Percentiles rank a stretch among this genome's conserved stretches.
phyloP scores from a whole-genome alignment of 495 filamentous ascomycete species.

The Xylaria venustula region DNA sequence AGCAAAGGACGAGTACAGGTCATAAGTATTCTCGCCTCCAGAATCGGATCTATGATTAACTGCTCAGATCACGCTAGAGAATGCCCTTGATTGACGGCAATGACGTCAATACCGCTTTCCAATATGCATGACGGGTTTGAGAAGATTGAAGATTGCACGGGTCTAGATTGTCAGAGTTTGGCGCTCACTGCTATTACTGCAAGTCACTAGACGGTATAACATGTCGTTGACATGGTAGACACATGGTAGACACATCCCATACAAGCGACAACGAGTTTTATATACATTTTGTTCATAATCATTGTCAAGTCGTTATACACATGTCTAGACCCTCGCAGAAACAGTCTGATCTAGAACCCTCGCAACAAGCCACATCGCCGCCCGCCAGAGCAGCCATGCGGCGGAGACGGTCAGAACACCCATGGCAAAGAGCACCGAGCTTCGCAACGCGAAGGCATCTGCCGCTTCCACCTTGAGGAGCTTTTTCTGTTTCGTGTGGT shows the following conservation, averaged over 20 bases:
- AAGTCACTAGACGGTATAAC: too few species aligned
- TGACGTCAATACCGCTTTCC: background rate
- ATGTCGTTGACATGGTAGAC: too few species aligned
- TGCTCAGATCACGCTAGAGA: background rate
- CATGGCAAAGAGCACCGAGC: slow-evolving; percentile 36
- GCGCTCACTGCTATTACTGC: too few species aligned
- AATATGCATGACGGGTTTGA: too few species aligned
- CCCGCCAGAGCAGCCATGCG: slow-evolving; percentile 31
- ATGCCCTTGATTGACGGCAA: background rate
- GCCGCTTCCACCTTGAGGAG: slow-evolving; percentile 50
- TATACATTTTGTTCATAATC: too few species aligned
- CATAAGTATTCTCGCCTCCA: too few species aligned
- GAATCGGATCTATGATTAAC: background rate
- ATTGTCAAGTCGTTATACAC: too few species aligned
- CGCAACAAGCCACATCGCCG: slow-evolving; percentile 8
- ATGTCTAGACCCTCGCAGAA: background rate
- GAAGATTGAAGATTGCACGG: too few species aligned
- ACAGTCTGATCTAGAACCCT: background rate
- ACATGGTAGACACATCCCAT: too few species aligned
- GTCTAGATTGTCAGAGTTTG: too few species aligned
- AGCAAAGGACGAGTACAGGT: too few species aligned
- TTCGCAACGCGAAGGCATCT: slow-evolving; percentile 51
- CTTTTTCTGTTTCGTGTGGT: slow-evolving; percentile 51
- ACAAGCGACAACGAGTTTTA: too few species aligned
- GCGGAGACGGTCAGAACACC: slow-evolving; percentile 22